These are phyloP conservation scores for Phaeoacremonium minimum DNA, from an alignment of 2,329 filamentous ascomycete species.

Conservation along the genomic window DNA sequence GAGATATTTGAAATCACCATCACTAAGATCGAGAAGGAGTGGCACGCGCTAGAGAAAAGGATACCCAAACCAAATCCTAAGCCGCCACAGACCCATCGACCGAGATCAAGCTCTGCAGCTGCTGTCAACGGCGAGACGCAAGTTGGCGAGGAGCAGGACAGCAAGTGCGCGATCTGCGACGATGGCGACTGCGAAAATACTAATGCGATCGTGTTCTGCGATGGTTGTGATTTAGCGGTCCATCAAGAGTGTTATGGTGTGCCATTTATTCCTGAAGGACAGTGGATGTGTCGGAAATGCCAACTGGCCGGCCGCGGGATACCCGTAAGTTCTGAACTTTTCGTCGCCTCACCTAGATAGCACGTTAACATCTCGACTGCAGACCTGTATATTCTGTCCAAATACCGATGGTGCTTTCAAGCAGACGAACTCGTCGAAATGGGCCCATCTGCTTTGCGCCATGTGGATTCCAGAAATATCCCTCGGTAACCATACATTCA, in stretches of 20 bases:
- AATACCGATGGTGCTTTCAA: constrained; percentile 98
- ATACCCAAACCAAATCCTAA: constrained; percentile 98
- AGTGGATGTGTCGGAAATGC: constrained; percentile 97
- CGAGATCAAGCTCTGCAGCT: constrained; percentile 87
- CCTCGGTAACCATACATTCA: constrained; percentile 91
- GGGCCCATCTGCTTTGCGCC: constrained; percentile 92
- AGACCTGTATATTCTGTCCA: constrained; percentile 97
- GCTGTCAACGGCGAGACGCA: constrained; percentile 92
- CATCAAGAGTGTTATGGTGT: constrained; percentile 99
- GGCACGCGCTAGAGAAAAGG: constrained; percentile 91
- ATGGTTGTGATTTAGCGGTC: constrained; percentile 94
- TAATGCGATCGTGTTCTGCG: constrained; percentile 98
- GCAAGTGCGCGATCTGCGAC: constrained; percentile 95
- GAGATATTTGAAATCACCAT: constrained; percentile 97
- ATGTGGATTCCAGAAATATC: constrained; percentile 99
- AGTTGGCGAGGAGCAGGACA: constrained; percentile 89
- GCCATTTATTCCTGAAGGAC: constrained; percentile 95
- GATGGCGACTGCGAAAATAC: constrained; percentile 99
- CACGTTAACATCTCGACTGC: too few relatives aligned
- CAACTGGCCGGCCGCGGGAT: constrained; percentile 90
- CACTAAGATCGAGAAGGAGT: constrained; percentile 98
- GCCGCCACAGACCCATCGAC: constrained; percentile 88
- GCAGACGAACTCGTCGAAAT: constrained; percentile 92
- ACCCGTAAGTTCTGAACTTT: constrained; percentile 57
- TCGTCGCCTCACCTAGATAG: too few relatives aligned